Evolutionary conservation across 495 filamentous ascomycete species (phyloP).

Genomic region (Penicillium bialowiezense): DNA sequence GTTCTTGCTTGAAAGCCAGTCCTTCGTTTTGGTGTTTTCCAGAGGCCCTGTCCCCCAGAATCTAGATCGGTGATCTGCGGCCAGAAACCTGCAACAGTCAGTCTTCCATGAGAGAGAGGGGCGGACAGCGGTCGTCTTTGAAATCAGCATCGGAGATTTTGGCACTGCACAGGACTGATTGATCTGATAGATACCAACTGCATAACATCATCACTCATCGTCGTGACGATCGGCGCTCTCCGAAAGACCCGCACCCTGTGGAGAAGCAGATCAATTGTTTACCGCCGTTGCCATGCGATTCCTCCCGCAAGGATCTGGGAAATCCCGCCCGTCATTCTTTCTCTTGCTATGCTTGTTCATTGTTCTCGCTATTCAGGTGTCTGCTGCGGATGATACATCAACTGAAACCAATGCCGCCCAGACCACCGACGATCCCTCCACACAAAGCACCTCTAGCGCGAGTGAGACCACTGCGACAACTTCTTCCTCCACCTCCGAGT

Average conservation of each 20-base stretch:
- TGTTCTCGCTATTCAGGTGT: slow-evolving; percentile 20
- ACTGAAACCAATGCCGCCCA: slow-evolving; percentile 19
- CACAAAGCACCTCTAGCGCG: slow-evolving; percentile 22
- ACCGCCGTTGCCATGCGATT: slow-evolving; percentile 20
- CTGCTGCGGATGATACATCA: slow-evolving; percentile 18
- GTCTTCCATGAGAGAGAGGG: not conserved
- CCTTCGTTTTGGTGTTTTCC: slow-evolving; percentile 16
- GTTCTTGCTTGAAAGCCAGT: slow-evolving; percentile 9
- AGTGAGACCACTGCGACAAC: slow-evolving; percentile 16
- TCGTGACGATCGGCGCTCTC: slow-evolving; percentile 16
- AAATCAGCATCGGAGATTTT: not conserved
- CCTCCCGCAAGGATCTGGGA: slow-evolving; percentile 19
- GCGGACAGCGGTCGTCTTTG: not conserved
- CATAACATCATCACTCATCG: slow-evolving; percentile 7
- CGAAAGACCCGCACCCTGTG: slow-evolving; percentile 27
- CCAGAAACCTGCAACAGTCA: not conserved
- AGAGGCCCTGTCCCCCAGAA: not conserved
- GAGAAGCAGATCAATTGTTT: slow-evolving; percentile 23
- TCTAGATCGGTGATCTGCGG: not conserved
- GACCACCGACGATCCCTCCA: slow-evolving; percentile 30
- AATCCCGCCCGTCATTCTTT: slow-evolving; percentile 22
- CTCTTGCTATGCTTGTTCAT: slow-evolving; percentile 25
- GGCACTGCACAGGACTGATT: not conserved
- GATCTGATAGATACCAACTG: not conserved
- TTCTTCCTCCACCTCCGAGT: slow-evolving; percentile 13